These are phyloP conservation scores for Carex arenaria DNA, from an alignment of 202 grass and related monocot species.

Conservation along the genomic window DNA sequence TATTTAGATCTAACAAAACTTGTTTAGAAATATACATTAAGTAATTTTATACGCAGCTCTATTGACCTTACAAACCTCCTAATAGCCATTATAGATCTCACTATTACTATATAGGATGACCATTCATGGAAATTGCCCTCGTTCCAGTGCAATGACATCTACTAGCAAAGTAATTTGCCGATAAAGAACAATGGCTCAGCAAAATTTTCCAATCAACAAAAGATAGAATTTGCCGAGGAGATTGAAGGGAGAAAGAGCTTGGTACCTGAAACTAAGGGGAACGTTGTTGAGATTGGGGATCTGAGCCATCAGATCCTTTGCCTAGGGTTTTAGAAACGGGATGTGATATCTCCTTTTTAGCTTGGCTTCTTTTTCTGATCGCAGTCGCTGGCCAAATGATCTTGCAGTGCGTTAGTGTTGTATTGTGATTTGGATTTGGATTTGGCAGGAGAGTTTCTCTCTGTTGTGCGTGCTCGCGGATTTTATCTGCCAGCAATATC, in stretches of 20 bases:
- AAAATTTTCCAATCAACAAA: neutral
- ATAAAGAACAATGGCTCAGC: neutral
- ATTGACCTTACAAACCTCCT: neutral
- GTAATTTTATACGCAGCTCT: neutral
- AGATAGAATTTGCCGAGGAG: neutral
- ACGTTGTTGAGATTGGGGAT: slow-evolving; percentile 82
- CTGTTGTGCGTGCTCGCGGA: no score
- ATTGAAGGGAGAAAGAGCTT: neutral
- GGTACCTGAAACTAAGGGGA: slow-evolving; percentile 61
- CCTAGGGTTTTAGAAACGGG: slow-evolving; percentile 11
- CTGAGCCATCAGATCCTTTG: slow-evolving; percentile 55
- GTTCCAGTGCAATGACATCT: no score
- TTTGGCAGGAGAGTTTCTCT: no score
- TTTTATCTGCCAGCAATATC: no score
- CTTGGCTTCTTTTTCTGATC: neutral
- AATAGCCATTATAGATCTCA: neutral
- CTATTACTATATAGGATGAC: neutral
- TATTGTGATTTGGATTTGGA: neutral
- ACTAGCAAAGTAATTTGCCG: neutral
- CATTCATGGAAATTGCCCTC: no score
- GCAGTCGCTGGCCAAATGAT: neutral
- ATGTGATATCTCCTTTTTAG: neutral
- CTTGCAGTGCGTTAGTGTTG: neutral
- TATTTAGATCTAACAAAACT: neutral
- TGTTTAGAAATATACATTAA: neutral